Percentiles rank a stretch among this genome's conserved stretches.
phyloP scores from a whole-genome alignment of 228 moss, liverwort and hornwort genomes.

The Sphagnum magellanicum region DNA sequence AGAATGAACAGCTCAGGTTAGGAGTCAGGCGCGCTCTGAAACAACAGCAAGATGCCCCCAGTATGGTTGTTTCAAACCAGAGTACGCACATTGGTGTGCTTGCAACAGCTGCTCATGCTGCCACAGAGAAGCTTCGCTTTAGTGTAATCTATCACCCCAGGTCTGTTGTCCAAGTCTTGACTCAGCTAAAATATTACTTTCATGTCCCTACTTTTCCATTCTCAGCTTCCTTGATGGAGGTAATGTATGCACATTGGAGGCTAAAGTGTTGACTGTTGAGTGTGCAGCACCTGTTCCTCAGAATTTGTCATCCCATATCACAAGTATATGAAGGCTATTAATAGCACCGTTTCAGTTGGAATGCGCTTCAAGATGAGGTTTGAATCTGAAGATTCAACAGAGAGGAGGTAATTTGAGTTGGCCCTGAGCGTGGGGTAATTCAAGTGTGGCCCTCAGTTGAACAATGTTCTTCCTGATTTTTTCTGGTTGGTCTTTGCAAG shows the following conservation, averaged over 20 bases:
- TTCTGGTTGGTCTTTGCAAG: too few species aligned
- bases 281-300: constrained; percentile 19
- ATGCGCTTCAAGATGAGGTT: constrained; percentile 16
- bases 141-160: constrained; percentile 27
- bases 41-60: constrained; percentile 12
- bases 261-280: too few species aligned
- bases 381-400: constrained; percentile 4
- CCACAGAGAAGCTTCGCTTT: constrained; percentile 10
- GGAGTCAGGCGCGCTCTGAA: constrained; percentile 22
- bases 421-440: background rate
- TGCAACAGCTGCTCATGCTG: constrained; percentile 25
- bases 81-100: constrained; percentile 25
- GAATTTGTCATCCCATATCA: constrained; percentile 23
- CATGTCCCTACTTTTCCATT: too few species aligned
- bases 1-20: constrained; percentile 19
- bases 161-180: constrained; percentile 7
- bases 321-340: constrained; percentile 14
- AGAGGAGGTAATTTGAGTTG: background rate
- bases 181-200: too few species aligned
- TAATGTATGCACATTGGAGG: too few species aligned
- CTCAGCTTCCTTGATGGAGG: too few species aligned
- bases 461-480: too few species aligned
- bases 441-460: background rate
- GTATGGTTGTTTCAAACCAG: constrained; percentile 11
- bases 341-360: constrained; percentile 10